phyloP scores from a whole-genome alignment of 495 filamentous ascomycete genomes.

The Tuber umbilicatum region DNA sequence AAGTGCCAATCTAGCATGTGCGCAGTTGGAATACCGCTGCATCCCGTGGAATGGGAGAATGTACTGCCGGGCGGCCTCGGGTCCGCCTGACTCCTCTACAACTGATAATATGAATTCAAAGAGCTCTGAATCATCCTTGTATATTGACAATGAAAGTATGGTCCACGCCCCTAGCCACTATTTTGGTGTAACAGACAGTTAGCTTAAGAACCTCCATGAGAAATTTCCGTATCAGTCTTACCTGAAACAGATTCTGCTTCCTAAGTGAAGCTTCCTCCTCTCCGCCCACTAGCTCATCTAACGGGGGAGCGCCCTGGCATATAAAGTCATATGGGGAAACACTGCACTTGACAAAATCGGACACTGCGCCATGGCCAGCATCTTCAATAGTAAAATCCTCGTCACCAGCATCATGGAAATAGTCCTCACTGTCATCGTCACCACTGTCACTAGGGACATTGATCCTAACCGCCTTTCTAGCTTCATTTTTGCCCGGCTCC shows the following conservation, averaged over 20 bases:
- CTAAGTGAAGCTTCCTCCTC: background rate
- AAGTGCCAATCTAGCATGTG: slow-evolving; percentile 25
- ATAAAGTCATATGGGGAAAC: slow-evolving; percentile 45
- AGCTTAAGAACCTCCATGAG: slow-evolving; percentile 1
- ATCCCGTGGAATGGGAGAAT: background rate
- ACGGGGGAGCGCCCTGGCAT: background rate
- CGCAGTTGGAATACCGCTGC: background rate
- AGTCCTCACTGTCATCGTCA: slow-evolving; percentile 44
- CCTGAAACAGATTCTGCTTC: background rate
- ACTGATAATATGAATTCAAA: slow-evolving; percentile 16
- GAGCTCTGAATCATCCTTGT: slow-evolving; percentile 27
- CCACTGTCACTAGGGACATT: slow-evolving; percentile 39
- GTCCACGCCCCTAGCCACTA: slow-evolving; percentile 14
- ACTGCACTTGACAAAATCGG: slow-evolving; percentile 56
- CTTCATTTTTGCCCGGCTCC: slow-evolving; percentile 20
- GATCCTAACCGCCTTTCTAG: slow-evolving; percentile 10
- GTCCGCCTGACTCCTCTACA: background rate
- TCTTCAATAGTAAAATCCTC: slow-evolving; percentile 64
- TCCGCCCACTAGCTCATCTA: background rate
- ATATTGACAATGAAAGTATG: slow-evolving; percentile 32
- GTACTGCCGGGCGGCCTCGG: background rate
- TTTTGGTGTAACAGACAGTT: background rate
- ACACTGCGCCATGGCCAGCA: slow-evolving; percentile 58
- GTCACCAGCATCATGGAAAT: slow-evolving; percentile 50
- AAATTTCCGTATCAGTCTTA: background rate